These are phyloP conservation scores for Cardamine occulta DNA, from an alignment of 345 rosid genomes.

Conservation along the genomic window DNA sequence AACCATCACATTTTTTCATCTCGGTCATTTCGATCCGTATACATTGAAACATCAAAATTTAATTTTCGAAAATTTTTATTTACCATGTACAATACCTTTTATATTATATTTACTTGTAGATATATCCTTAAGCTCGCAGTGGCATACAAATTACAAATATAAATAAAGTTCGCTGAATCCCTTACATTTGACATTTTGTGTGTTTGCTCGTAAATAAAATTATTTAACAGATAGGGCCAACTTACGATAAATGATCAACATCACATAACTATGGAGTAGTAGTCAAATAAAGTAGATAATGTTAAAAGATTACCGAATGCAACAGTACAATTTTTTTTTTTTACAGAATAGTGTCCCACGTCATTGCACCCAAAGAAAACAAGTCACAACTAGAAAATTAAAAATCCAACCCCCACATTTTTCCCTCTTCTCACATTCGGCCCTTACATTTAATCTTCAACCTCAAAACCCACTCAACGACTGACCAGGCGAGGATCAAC, in stretches of 20 bases:
- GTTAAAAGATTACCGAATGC: not conserved
- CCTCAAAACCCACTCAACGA: not conserved
- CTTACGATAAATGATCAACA: not conserved
- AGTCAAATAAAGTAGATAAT: not conserved
- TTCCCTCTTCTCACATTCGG: not conserved
- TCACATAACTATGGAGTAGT: not conserved
- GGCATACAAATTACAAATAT: too few species aligned
- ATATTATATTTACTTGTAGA: too few species aligned
- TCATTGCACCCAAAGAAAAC: slow-evolving; percentile 3
- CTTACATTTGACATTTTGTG: not conserved
- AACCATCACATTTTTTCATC: not conserved
- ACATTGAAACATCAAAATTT: not conserved
- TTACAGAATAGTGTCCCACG: slow-evolving; percentile 5
- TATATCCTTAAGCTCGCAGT: not conserved
- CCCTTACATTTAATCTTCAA: slow-evolving; percentile 3
- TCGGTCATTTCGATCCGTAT: not conserved
- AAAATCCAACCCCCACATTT: not conserved
- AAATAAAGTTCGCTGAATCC: too few species aligned
- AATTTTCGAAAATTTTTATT: too few species aligned
- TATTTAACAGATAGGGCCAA: not conserved
- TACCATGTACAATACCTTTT: too few species aligned
- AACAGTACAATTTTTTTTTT: slow-evolving; percentile 9
- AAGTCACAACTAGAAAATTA: not conserved
- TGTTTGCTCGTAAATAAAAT: not conserved
- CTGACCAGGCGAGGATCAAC: slow-evolving; percentile 54